Evolutionary conservation across 371 early-diverging fungal genomes (phyloP).

Genomic region (Lichtheimia corymbifera): DNA sequence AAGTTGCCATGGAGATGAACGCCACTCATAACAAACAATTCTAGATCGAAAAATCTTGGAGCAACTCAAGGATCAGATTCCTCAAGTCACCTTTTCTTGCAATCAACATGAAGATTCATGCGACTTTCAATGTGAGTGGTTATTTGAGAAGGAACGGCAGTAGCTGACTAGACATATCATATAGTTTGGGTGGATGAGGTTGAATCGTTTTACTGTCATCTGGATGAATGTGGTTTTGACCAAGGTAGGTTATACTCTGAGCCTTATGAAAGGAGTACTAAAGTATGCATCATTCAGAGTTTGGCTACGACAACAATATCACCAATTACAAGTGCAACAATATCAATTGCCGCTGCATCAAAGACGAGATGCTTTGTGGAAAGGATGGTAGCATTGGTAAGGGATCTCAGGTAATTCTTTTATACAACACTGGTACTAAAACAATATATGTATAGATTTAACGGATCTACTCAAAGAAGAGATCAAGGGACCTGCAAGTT

Average conservation of each 20-base stretch:
- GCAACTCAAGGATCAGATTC: conserved; percentile 58
- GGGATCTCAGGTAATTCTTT: conserved; percentile 9
- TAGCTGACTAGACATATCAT: not conserved
- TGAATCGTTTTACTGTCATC: conserved; percentile 78
- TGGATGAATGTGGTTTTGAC: conserved; percentile 63
- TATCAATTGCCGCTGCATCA: conserved; percentile 74
- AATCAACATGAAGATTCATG: conserved; percentile 55
- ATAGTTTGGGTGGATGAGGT: conserved; percentile 77
- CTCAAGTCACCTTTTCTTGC: conserved; percentile 76
- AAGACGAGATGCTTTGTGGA: conserved; percentile 77
- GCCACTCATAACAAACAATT: not conserved
- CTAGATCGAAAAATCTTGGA: conserved; percentile 64
- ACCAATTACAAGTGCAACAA: conserved; percentile 64
- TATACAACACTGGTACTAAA: not conserved
- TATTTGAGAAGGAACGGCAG: not conserved
- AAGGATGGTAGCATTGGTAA: conserved; percentile 74
- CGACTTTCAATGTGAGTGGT: conserved; percentile 65
- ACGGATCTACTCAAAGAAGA: conserved; percentile 71
- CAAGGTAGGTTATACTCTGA: conserved; percentile 36
- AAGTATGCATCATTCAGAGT: conserved; percentile 24
- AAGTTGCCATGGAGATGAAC: not conserved
- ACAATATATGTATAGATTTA: conserved; percentile 44
- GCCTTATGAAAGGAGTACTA: not conserved
- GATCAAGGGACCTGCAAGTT: conserved; percentile 76
- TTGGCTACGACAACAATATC: conserved; percentile 47